Conservation (phyloP, 331 rosid species). For the Dryas integrifolia region DNA sequence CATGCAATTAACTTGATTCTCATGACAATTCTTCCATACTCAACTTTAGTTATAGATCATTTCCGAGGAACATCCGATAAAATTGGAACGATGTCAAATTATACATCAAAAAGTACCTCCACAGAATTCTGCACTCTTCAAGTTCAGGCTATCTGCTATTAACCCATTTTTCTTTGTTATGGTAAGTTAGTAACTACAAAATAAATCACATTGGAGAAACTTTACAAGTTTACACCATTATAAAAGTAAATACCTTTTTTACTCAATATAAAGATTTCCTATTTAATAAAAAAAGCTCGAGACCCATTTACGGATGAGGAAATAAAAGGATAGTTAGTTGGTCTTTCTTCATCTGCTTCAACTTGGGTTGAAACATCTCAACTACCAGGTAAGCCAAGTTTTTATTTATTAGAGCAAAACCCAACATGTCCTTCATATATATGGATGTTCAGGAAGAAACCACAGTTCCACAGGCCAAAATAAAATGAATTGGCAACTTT, state of each 20-base stretch:
- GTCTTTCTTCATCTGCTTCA: conserved; percentile 57
- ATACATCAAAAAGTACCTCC: too few relatives aligned
- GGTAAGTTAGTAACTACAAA: too few relatives aligned
- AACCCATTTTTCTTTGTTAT: too few relatives aligned
- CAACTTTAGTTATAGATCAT: neutral
- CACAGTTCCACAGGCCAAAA: neutral
- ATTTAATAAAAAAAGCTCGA: neutral
- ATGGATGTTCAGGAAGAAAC: neutral
- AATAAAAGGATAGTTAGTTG: conserved; percentile 46
- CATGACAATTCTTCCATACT: neutral
- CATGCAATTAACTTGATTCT: neutral
- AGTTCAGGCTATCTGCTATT: too few relatives aligned
- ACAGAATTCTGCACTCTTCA: too few relatives aligned
- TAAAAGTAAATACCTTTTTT: too few relatives aligned
- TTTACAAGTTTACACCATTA: neutral
- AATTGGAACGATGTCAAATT: too few relatives aligned
- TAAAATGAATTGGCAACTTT: conserved; percentile 38
- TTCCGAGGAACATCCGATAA: too few relatives aligned
- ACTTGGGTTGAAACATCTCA: conserved; percentile 46
- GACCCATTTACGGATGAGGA: conserved; percentile 18
- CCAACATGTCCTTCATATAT: conserved; percentile 7
- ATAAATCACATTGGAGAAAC: neutral
- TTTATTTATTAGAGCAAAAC: conserved; percentile 24
- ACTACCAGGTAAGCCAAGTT: conserved; percentile 40
- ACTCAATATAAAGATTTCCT: neutral